Evolutionary conservation across 768 basidiomycete species (phyloP).

Genomic region (Leccinum imitatum): DNA sequence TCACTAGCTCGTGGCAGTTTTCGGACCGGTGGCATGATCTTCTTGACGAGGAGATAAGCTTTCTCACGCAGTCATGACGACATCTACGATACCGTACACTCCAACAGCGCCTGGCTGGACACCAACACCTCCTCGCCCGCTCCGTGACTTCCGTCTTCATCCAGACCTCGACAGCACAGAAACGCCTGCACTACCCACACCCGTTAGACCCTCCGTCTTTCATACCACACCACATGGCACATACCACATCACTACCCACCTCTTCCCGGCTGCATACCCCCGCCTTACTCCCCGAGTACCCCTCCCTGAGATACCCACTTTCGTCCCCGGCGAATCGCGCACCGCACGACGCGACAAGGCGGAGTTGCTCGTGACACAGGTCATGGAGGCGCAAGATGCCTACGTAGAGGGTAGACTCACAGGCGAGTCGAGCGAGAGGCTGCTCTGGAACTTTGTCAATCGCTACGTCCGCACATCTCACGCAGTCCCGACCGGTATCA

Average conservation of each 20-base stretch:
- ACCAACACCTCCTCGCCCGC: conserved; percentile 23
- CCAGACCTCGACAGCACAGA: conserved; percentile 7
- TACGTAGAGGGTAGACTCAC: conserved; percentile 20
- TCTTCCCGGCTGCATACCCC: conserved; percentile 32
- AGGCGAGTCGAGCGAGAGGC: conserved; percentile 21
- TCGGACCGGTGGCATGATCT: no score
- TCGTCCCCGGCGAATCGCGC: not conserved
- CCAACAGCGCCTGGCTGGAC: conserved; percentile 20
- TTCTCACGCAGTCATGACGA: not conserved
- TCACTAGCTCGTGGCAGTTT: no score
- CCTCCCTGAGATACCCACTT: conserved; percentile 20
- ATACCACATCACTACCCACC: conserved; percentile 30
- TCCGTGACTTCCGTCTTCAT: conserved; percentile 13
- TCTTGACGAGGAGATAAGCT: no score
- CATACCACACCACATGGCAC: conserved; percentile 15
- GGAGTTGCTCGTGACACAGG: conserved; percentile 18
- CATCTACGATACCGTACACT: conserved; percentile 20
- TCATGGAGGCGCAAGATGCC: conserved; percentile 13
- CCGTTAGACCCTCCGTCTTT: conserved; percentile 20
- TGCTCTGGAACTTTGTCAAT: conserved; percentile 72
- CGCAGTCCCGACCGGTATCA: conserved; percentile 35
- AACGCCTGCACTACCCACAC: conserved; percentile 22
- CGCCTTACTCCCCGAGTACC: conserved; percentile 25
- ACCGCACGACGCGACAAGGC: conserved; percentile 13
- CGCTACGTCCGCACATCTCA: conserved; percentile 49